Percentiles rank a stretch among this genome's conserved stretches.
Conservation (phyloP, 2,329 filamentous ascomycete species). For the Ascochyta pisi region DNA sequence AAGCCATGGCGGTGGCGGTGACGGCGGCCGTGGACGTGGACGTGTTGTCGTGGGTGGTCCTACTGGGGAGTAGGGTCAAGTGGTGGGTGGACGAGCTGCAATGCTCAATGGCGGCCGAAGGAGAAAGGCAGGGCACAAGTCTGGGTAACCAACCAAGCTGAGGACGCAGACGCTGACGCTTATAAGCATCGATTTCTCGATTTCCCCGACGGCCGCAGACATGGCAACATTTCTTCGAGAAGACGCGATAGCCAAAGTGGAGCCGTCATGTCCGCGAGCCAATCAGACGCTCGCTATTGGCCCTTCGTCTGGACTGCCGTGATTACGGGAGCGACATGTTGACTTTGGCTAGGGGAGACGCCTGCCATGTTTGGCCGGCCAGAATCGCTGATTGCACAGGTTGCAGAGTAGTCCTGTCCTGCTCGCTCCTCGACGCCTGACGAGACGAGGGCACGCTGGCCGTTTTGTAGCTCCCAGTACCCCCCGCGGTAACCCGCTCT, state of each 20-base stretch:
- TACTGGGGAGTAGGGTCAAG: background rate
- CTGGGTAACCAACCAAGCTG: constrained; percentile 12
- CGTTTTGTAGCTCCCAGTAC: constrained; percentile 13
- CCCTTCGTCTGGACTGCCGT: constrained; percentile 25
- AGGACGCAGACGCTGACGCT: constrained; percentile 5
- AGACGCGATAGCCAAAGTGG: constrained; percentile 13
- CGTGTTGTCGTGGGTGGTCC: background rate
- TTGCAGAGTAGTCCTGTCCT: background rate
- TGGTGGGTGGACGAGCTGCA: background rate
- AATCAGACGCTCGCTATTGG: constrained; percentile 21
- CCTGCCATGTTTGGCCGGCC: constrained; percentile 22
- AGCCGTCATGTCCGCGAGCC: constrained; percentile 10
- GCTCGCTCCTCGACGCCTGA: background rate
- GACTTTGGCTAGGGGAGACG: constrained; percentile 3
- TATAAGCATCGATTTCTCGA: constrained; percentile 20
- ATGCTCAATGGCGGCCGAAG: constrained; percentile 21
- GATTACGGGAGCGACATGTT: constrained; percentile 30
- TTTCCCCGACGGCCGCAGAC: constrained; percentile 10
- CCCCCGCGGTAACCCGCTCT: constrained; percentile 7
- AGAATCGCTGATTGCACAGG: constrained; percentile 7
- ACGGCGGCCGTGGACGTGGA: background rate
- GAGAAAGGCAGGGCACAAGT: background rate
- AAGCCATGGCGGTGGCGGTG: constrained; percentile 37
- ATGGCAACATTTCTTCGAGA: constrained; percentile 30
- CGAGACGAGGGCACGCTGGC: background rate